phyloP scores from a whole-genome alignment of 2,329 filamentous ascomycete species.

The Teratosphaeria nubilosa region DNA sequence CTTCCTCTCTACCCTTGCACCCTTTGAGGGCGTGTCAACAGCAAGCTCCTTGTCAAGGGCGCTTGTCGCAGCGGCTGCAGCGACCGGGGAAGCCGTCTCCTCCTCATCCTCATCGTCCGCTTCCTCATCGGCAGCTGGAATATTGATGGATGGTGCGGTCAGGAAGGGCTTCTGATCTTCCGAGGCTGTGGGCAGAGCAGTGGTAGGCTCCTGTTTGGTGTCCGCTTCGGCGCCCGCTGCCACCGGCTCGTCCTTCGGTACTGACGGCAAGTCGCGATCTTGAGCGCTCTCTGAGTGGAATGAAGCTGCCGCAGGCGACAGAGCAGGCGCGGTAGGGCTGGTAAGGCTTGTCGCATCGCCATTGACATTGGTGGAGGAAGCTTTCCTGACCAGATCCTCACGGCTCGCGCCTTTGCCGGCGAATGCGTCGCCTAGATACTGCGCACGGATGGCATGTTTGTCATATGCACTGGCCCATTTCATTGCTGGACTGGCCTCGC shows the following conservation, averaged over 20 bases:
- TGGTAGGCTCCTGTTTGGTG: neutral
- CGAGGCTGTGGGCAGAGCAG: conserved; percentile 2
- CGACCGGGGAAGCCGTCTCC: neutral
- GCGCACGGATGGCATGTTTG: conserved; percentile 71
- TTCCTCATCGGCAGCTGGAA: conserved; percentile 4
- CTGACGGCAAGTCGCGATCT: conserved; percentile 30
- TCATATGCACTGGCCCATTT: conserved; percentile 97
- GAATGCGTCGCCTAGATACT: conserved; percentile 66
- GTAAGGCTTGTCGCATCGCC: conserved; percentile 7
- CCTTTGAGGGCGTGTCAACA: conserved; percentile 6
- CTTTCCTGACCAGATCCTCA: conserved; percentile 16
- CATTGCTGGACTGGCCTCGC: conserved; percentile 83
- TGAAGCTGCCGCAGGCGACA: conserved; percentile 3
- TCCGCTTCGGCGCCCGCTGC: neutral
- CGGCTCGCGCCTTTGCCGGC: conserved; percentile 43
- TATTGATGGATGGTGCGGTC: conserved; percentile 5
- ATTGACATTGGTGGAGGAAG: conserved; percentile 20
- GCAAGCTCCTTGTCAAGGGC: conserved; percentile 15
- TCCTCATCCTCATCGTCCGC: conserved; percentile 4
- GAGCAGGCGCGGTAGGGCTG: conserved; percentile 4
- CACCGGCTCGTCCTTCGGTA: conserved; percentile 23
- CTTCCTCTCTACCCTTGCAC: conserved; percentile 22
- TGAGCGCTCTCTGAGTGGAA: conserved; percentile 5
- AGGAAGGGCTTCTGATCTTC: neutral
- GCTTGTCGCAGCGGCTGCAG: neutral